Base-by-base conservation (phyloP, 495 filamentous ascomycete species). In the Daldinia vernicosa region DNA sequence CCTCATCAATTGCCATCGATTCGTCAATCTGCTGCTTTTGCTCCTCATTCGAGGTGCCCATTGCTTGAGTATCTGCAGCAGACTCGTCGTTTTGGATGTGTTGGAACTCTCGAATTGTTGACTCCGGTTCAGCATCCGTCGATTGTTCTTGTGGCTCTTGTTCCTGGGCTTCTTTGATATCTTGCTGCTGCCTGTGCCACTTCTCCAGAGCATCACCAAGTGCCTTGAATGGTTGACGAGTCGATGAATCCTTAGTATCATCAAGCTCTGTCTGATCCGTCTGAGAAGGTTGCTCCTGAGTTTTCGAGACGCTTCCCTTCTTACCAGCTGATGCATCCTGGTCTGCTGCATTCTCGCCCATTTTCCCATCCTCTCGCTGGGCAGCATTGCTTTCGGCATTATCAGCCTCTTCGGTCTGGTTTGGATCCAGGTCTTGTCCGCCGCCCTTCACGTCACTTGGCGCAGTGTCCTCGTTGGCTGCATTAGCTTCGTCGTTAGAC, bases 161-260 rank as follows among this genome's bases (percentile, higher is more conserved):
- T 56, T 92, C 82, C 37, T 87, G 84, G 9, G 91, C 84, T 60
- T 91, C 85, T 69, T 87, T 81, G 61, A 99, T 97, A 62, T 96
- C 88, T 28, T 86, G 84, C 70, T 94, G 92, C 69, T 89, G 89
- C 43, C 90, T 88, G 78, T 98, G 93, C 94, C 94, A 99, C 69
- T 89, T 84, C 72, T 98, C 94, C n/a, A 99, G 84, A 22, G 91
- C 89, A 81, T 98, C 93, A 1, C 96, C 96, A 61, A 99, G 85
- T 67, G 95, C 95, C 81, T 95, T 93, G 84, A 97, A 97, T 2
- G 93, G 89, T 59, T 91, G 84, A 22, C 77, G 74, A n/a, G 82
- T 81, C 12, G 81, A 70, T 32, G 77, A 77, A 58, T 84, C 83
- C 52, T 80, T 77, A 19, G 79, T 74, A 45, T 88, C 79, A 19